These are phyloP conservation scores for Pseudogymnoascus sp. DNA, from an alignment of 2,329 filamentous ascomycete species.

Conservation along the genomic window DNA sequence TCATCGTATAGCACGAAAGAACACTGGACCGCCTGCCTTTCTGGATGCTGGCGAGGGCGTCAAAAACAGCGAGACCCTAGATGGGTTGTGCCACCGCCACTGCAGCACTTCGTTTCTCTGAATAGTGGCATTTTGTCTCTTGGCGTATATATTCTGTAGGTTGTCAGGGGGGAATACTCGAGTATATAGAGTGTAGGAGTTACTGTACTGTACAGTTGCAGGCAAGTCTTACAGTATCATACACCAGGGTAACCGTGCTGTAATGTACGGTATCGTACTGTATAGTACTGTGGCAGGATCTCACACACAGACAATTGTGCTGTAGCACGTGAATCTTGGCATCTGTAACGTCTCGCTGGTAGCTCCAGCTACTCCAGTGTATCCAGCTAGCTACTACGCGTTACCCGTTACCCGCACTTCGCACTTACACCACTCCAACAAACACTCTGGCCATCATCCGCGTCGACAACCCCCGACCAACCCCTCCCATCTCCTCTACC, in stretches of 20 bases:
- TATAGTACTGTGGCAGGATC: not conserved
- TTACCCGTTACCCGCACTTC: constrained; percentile 2
- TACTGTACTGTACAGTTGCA: too few species aligned
- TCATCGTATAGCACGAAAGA: not conserved
- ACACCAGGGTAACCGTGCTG: not conserved
- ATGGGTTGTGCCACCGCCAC: not conserved
- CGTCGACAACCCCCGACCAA: not conserved
- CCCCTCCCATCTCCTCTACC: not conserved
- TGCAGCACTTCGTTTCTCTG: not conserved
- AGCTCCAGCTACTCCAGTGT: too few species aligned
- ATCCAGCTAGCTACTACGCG: not conserved
- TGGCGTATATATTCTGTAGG: not conserved
- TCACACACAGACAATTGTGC: not conserved
- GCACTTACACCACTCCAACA: not conserved
- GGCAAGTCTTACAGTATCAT: not conserved
- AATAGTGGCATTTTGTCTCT: not conserved
- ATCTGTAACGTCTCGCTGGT: too few species aligned
- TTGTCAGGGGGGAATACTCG: not conserved
- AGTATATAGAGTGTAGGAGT: not conserved
- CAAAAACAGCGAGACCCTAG: not conserved
- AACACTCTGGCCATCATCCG: not conserved
- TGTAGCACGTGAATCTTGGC: not conserved
- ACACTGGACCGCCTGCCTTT: not conserved
- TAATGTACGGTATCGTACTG: not conserved
- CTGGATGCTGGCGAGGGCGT: not conserved